phyloP scores from a whole-genome alignment of 495 filamentous ascomycete species.

The Penicillium soppii region DNA sequence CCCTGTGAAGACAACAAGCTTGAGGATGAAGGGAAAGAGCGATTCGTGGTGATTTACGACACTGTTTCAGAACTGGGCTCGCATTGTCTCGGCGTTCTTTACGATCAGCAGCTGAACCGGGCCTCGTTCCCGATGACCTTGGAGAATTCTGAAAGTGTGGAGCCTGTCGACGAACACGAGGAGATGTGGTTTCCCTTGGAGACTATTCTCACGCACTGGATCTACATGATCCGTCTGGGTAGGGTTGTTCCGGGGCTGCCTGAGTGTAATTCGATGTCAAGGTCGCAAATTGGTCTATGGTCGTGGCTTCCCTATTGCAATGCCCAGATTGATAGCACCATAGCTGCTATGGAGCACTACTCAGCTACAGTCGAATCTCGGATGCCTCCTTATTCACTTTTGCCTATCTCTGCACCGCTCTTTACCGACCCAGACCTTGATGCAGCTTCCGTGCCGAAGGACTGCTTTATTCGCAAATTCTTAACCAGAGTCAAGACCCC shows the following conservation, averaged over 20 bases:
- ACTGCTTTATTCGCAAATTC: conserved; percentile 31
- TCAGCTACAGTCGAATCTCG: conserved; percentile 14
- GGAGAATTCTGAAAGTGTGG: conserved; percentile 10
- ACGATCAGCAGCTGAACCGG: conserved; percentile 16
- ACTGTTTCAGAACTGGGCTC: conserved; percentile 5
- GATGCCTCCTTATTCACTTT: conserved; percentile 11
- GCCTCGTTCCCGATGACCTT: conserved; percentile 14
- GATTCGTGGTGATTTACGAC: conserved; percentile 19
- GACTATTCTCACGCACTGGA: conserved; percentile 40
- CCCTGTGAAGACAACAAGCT: conserved; percentile 13
- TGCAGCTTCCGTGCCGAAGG: conserved; percentile 25
- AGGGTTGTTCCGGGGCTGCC: conserved; percentile 15
- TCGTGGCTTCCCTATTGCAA: conserved; percentile 16
- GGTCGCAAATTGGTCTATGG: conserved; percentile 13
- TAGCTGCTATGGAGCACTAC: conserved; percentile 18
- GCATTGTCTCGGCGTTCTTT: conserved; percentile 19
- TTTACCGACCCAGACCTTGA: conserved; percentile 25
- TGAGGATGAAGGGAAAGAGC: conserved; percentile 10
- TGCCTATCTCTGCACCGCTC: conserved; percentile 12
- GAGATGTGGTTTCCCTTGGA: conserved; percentile 39
- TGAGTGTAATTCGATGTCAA: background rate
- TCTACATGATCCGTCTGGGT: conserved; percentile 27
- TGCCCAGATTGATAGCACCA: conserved; percentile 15
- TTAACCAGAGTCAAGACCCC: conserved; percentile 28
- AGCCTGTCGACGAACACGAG: conserved; percentile 15